Conservation (phyloP, 2,329 filamentous ascomycete species). For the Trichoderma sp. region DNA sequence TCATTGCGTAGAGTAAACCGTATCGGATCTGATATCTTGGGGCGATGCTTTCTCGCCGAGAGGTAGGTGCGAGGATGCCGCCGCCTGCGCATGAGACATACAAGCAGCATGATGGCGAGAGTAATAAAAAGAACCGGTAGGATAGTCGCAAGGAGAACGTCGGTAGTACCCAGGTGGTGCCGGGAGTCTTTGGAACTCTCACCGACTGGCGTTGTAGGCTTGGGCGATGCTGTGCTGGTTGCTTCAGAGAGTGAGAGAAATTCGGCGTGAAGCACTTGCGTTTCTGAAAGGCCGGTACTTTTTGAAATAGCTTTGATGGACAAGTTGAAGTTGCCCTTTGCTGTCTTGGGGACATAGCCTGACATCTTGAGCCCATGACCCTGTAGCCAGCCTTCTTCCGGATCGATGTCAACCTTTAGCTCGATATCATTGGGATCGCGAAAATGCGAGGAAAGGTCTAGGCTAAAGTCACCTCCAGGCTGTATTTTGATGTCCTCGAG, state of each 20-base stretch:
- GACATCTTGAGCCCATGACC: slow-evolving; percentile 39
- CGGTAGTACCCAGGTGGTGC: slow-evolving; percentile 30
- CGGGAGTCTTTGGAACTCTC: slow-evolving; percentile 19
- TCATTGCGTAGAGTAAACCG: slow-evolving; percentile 29
- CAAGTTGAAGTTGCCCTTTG: slow-evolving; percentile 32
- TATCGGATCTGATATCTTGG: slow-evolving; percentile 35
- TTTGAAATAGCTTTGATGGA: slow-evolving; percentile 35
- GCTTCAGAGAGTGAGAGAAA: slow-evolving; percentile 32
- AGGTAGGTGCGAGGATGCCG: slow-evolving; percentile 29
- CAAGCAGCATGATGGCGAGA: slow-evolving; percentile 33
- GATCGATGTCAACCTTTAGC: slow-evolving; percentile 36
- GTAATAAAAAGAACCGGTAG: slow-evolving; percentile 41
- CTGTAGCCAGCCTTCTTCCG: slow-evolving; percentile 43
- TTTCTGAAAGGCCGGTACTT: slow-evolving; percentile 34
- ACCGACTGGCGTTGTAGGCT: slow-evolving; percentile 23
- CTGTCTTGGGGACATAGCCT: slow-evolving; percentile 39
- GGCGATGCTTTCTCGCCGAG: slow-evolving; percentile 30
- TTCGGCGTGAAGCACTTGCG: slow-evolving; percentile 36
- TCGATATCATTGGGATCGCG: slow-evolving; percentile 38
- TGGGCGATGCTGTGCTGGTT: slow-evolving; percentile 25
- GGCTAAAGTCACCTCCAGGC: slow-evolving; percentile 40
- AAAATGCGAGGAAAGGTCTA: slow-evolving; percentile 44
- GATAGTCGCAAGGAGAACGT: slow-evolving; percentile 43
- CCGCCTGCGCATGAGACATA: slow-evolving; percentile 35
- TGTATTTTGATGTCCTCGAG: slow-evolving; percentile 40